These are phyloP conservation scores for Friedmanniomyces simplex DNA, from an alignment of 495 filamentous ascomycete genomes.

Conservation along the genomic window DNA sequence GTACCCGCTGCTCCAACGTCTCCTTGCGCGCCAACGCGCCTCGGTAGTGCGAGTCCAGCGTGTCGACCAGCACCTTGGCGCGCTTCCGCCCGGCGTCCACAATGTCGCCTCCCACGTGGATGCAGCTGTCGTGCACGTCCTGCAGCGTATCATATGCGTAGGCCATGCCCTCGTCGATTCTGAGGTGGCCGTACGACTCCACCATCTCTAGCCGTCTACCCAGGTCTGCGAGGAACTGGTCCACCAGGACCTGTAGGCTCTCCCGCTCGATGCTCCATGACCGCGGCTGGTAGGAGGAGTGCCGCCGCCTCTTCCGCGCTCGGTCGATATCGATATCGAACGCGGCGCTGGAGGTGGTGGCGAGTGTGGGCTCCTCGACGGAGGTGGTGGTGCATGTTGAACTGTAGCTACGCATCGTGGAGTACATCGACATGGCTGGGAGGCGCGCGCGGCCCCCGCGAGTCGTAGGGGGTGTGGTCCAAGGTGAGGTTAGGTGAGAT, in stretches of 20 bases:
- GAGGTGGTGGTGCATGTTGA: conserved; percentile 3
- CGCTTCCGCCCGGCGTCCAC: conserved; percentile 77
- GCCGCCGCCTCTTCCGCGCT: conserved; percentile 21
- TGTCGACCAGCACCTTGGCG: conserved; percentile 84
- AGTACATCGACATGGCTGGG: conserved; percentile 7
- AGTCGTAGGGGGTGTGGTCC: not conserved
- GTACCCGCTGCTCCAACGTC: conserved; percentile 86
- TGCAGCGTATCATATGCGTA: conserved; percentile 76
- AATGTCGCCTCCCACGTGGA: conserved; percentile 79
- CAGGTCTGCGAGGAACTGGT: conserved; percentile 80
- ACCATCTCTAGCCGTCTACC: conserved; percentile 79
- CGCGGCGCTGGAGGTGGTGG: conserved; percentile 12
- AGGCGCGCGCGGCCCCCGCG: not conserved
- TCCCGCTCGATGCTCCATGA: conserved; percentile 25
- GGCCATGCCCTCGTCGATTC: conserved; percentile 69
- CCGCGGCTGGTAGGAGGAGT: conserved; percentile 27
- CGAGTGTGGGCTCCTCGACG: conserved; percentile 21
- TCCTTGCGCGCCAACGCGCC: conserved; percentile 77
- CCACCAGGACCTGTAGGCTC: conserved; percentile 38
- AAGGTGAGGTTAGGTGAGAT: not conserved
- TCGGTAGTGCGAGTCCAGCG: conserved; percentile 81
- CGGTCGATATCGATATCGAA: conserved; percentile 15
- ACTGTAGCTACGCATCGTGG: conserved; percentile 1
- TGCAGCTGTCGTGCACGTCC: conserved; percentile 78
- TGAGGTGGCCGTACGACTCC: conserved; percentile 75